Evolutionary conservation across 495 filamentous ascomycete genomes (phyloP).

Genomic region (Xylaria bambusicola): DNA sequence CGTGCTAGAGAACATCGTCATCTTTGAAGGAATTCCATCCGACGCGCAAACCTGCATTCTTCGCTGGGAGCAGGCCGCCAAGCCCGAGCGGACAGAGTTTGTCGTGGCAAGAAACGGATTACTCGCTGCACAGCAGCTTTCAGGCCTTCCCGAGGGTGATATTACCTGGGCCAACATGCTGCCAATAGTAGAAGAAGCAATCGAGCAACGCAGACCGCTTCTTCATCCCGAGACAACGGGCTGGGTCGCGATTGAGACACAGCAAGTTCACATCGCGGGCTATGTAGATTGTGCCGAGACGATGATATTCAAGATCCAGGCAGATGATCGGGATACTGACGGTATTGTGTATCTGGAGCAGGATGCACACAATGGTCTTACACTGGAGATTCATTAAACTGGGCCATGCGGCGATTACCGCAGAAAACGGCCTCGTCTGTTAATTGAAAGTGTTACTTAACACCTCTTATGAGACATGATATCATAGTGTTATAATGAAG

Average conservation of each 20-base stretch:
- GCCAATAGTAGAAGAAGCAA: conserved; percentile 4
- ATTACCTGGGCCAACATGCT: conserved; percentile 5
- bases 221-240: conserved; percentile 26
- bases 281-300: conserved; percentile 20
- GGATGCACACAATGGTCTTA: conserved; percentile 25
- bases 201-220: conserved; percentile 9
- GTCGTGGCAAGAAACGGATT: conserved; percentile 33
- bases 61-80: conserved; percentile 35
- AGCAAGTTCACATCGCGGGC: conserved; percentile 21
- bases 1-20: conserved; percentile 35
- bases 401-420: no score
- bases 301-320: conserved; percentile 21
- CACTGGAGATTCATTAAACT: background rate
- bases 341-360: conserved; percentile 28
- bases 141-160: conserved; percentile 29
- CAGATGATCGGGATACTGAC: conserved; percentile 19
- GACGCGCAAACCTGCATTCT: conserved; percentile 34
- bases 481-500: no score
- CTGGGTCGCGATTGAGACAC: conserved; percentile 21
- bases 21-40: conserved; percentile 35
- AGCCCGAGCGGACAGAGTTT: conserved; percentile 31
- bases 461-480: no score
- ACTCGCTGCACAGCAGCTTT: conserved; percentile 28
- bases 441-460: no score
- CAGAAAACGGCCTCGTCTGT: no score